Percentiles rank a stretch among this genome's conserved stretches.
phyloP scores from a whole-genome alignment of 139 green algal species.

The Ettlia oleoabundans region DNA sequence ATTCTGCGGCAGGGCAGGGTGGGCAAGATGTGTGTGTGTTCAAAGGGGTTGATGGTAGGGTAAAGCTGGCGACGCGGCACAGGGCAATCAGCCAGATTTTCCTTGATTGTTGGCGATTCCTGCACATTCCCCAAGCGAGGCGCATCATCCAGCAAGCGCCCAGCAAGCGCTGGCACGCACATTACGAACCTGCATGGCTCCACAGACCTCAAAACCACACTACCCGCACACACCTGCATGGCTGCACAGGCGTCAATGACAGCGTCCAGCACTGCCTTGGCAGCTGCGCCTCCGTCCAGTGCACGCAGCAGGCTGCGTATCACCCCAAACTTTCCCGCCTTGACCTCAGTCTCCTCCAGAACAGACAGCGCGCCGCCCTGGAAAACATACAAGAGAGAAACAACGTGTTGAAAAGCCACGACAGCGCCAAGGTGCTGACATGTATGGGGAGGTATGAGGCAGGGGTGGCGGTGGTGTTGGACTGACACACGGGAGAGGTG shows the following conservation, averaged over 20 bases:
- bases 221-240: constrained; percentile 58
- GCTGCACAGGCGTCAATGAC: constrained; percentile 81
- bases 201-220: not conserved
- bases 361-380: constrained; percentile 25
- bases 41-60: no score
- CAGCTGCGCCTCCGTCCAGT: constrained; percentile 62
- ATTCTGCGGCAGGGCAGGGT: constrained; percentile 77
- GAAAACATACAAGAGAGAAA: not conserved
- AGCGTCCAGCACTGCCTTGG: constrained; percentile 80
- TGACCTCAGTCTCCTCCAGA: constrained; percentile 37
- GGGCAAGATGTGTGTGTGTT: no score
- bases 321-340: constrained; percentile 78
- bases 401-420: not conserved
- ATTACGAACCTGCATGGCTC: not conserved
- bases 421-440: no score
- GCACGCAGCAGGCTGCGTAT: constrained; percentile 81
- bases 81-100: no score
- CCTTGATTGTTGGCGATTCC: no score
- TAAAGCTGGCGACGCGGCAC: no score
- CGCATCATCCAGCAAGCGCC: no score
- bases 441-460: not conserved
- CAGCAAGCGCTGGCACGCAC: not conserved
- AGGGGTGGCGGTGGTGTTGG: not conserved
- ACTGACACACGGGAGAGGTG: no score
- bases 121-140: not conserved